Evolutionary conservation across 116 monocot genomes (phyloP).

Genomic region (Trichopus zeylanicus): DNA sequence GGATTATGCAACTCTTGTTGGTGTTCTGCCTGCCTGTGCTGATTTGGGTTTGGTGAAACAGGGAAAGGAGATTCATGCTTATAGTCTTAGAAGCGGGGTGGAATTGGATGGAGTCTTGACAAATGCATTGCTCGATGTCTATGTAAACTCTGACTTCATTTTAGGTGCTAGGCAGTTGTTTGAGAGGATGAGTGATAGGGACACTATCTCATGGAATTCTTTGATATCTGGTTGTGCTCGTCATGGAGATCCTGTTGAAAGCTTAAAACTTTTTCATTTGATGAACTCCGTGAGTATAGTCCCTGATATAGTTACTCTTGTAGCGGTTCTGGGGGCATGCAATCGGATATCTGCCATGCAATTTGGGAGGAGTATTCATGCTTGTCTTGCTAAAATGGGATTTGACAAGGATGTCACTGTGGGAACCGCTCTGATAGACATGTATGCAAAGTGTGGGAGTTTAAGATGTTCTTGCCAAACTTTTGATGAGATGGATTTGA

Average conservation of each 20-base stretch:
- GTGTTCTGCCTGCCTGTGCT: constrained; percentile 40
- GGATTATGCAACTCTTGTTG: constrained; percentile 30
- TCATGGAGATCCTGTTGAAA: constrained; percentile 31
- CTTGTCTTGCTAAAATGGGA: constrained; percentile 16
- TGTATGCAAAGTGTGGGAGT: constrained; percentile 67
- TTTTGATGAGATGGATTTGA: constrained; percentile 33
- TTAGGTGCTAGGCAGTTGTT: constrained; percentile 25
- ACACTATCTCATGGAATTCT: constrained; percentile 39
- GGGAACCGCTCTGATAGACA: constrained; percentile 48
- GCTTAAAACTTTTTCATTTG: constrained; percentile 20
- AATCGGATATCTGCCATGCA: constrained; percentile 28
- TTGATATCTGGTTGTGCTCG: constrained; percentile 33
- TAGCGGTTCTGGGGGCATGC: constrained; percentile 40
- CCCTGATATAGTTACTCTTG: constrained; percentile 22
- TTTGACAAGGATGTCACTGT: constrained; percentile 10
- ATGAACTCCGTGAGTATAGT: constrained; percentile 28
- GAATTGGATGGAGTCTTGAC: constrained; percentile 19
- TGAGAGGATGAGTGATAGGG: constrained; percentile 27
- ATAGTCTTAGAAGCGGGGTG: constrained; percentile 15
- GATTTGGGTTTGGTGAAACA: constrained; percentile 23
- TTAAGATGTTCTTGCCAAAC: constrained; percentile 28
- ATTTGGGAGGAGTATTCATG: constrained; percentile 32
- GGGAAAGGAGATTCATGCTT: constrained; percentile 47
- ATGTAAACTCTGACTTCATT: constrained; percentile 29
- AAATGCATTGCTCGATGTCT: constrained; percentile 43